Evolutionary conservation across 164 flowering plant species (phyloP).

Genomic region (Warburgia ugandensis): DNA sequence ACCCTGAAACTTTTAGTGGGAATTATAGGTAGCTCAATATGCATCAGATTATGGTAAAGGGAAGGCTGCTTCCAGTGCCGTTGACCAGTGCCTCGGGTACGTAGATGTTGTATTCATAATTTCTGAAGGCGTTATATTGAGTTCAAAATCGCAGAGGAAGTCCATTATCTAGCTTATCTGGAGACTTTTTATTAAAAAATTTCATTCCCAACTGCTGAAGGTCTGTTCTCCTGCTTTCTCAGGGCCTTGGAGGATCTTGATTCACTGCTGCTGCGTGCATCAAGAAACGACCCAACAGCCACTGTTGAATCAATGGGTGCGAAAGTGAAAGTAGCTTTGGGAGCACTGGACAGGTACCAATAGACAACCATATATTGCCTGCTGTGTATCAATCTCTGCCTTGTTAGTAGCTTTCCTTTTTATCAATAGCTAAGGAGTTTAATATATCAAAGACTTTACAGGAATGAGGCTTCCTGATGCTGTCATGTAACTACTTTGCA

Average conservation of each 20-base stretch:
- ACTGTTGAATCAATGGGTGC: slow-evolving; percentile 57
- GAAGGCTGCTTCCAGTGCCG: slow-evolving; percentile 51
- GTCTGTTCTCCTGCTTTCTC: slow-evolving; percentile 6
- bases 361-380: too few relatives aligned
- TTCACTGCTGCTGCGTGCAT: slow-evolving; percentile 68
- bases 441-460: neutral
- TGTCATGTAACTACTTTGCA: too few relatives aligned
- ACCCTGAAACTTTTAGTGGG: slow-evolving; percentile 18
- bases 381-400: too few relatives aligned
- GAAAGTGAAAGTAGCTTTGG: slow-evolving; percentile 44
- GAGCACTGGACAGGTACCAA: slow-evolving; percentile 64
- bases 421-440: neutral
- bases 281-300: slow-evolving; percentile 61
- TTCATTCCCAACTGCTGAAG: neutral
- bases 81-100: slow-evolving; percentile 91
- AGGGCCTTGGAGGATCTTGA: slow-evolving; percentile 93
- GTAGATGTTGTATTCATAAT: too few relatives aligned
- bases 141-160: neutral
- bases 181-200: too few relatives aligned
- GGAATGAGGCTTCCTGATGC: too few relatives aligned
- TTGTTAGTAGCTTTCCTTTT: too few relatives aligned
- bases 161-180: neutral
- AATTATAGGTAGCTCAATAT: slow-evolving; percentile 85
- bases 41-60: slow-evolving; percentile 79
- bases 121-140: too few relatives aligned